phyloP scores from a whole-genome alignment of 2,329 filamentous ascomycete genomes.

The Phaeosphaeria sp. region DNA sequence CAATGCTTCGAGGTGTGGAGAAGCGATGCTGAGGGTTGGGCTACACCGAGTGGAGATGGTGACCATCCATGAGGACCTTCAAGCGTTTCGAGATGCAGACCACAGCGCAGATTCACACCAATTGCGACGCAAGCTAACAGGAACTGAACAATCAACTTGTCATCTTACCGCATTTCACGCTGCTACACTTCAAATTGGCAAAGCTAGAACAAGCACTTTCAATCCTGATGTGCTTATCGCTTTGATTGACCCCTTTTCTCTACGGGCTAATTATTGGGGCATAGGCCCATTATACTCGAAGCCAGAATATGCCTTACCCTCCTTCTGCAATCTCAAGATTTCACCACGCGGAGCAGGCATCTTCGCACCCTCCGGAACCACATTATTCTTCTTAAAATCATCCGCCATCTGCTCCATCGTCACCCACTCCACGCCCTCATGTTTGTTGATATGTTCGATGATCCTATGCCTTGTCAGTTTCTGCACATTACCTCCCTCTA shows the following conservation, averaged over 20 bases:
- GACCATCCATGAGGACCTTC: no score
- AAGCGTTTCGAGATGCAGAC: no score
- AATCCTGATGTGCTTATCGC: no score
- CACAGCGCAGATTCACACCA: no score
- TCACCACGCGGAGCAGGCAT: slow-evolving; percentile 64
- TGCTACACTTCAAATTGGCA: no score
- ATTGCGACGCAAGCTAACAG: no score
- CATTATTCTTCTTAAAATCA: slow-evolving; percentile 73
- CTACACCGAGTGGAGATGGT: no score
- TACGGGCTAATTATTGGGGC: slow-evolving; percentile 4
- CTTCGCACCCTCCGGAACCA: slow-evolving; percentile 63
- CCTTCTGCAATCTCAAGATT: slow-evolving; percentile 56
- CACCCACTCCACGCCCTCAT: slow-evolving; percentile 69
- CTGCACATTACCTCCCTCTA: neutral
- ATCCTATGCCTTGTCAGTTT: slow-evolving; percentile 46
- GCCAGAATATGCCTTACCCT: slow-evolving; percentile 34
- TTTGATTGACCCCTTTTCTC: neutral
- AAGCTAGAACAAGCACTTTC: no score
- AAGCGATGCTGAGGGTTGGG: neutral
- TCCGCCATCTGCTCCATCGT: slow-evolving; percentile 76
- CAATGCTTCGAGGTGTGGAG: slow-evolving; percentile 6
- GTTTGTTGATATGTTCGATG: slow-evolving; percentile 72
- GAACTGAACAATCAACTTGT: no score
- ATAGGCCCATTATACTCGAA: slow-evolving; percentile 28
- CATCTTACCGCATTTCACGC: no score